Evolutionary conservation across 139 green algal genomes (phyloP).

Genomic region (Dunaliella sp.): DNA sequence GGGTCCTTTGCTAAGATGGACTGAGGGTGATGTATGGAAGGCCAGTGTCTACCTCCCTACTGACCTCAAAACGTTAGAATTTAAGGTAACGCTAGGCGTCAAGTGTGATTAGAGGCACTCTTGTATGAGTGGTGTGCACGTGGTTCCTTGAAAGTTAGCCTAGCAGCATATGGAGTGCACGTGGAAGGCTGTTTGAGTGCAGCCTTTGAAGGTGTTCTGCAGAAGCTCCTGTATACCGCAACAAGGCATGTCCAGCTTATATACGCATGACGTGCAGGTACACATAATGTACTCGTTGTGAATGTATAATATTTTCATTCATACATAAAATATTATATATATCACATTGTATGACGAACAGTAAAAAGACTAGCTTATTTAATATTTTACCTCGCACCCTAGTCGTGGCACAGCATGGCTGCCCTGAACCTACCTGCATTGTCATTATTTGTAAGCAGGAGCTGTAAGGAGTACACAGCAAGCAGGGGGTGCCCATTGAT

Average conservation of each 20-base stretch:
- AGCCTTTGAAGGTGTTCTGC: neutral
- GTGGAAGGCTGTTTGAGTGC: neutral
- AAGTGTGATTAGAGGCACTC: neutral
- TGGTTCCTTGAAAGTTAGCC: too few species aligned
- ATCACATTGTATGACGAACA: too few species aligned
- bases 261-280: too few species aligned
- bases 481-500: neutral
- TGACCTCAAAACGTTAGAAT: neutral
- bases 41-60: neutral
- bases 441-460: neutral
- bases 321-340: too few species aligned
- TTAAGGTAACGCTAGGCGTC: neutral
- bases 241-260: neutral
- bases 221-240: neutral
- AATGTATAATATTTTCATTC: too few species aligned
- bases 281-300: too few species aligned
- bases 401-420: too few species aligned
- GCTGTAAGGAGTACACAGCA: too few species aligned
- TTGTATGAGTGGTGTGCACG: neutral
- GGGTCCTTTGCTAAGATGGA: neutral
- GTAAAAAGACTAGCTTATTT: too few species aligned
- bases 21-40: neutral
- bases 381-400: too few species aligned
- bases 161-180: neutral
- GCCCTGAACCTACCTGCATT: too few species aligned